Conservation (phyloP, 2,329 filamentous ascomycete genomes). For the Calonectria pseudoreteaudii region DNA sequence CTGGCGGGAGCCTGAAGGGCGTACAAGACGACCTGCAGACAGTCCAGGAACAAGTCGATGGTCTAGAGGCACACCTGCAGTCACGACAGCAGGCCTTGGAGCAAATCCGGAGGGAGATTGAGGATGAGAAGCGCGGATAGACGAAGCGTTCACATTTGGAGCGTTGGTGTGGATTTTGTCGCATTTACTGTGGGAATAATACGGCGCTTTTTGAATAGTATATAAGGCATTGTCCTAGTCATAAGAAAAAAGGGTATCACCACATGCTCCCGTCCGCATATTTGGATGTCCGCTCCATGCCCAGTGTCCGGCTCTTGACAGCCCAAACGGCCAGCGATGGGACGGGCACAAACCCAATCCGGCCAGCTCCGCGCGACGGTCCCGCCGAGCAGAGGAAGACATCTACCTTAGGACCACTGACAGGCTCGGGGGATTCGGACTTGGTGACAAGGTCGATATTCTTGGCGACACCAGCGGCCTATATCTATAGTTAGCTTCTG, state of each 20-base stretch:
- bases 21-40: conserved; percentile 88
- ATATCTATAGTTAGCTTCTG: not conserved
- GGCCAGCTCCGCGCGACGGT: conserved; percentile 62
- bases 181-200: conserved; percentile 42
- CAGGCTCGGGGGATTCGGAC: conserved; percentile 56
- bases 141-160: conserved; percentile 37
- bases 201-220: conserved; percentile 43
- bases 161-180: conserved; percentile 27
- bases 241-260: conserved; percentile 42
- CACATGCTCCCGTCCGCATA: conserved; percentile 63
- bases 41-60: conserved; percentile 94
- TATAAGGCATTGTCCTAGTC: conserved; percentile 36
- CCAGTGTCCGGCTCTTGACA: conserved; percentile 65
- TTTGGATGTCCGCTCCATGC: conserved; percentile 55
- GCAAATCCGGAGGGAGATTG: conserved; percentile 83
- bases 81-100: conserved; percentile 81
- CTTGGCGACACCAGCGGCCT: conserved; percentile 64
- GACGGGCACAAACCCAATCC: conserved; percentile 59
- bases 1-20: conserved; percentile 79
- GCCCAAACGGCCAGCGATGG: conserved; percentile 64
- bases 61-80: conserved; percentile 84
- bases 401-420: conserved; percentile 63
- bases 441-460: conserved; percentile 63
- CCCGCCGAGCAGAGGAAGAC: conserved; percentile 62
- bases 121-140: conserved; percentile 79